These are phyloP conservation scores for Penicillium odoratum DNA, from an alignment of 495 filamentous ascomycete species.

Conservation along the genomic window DNA sequence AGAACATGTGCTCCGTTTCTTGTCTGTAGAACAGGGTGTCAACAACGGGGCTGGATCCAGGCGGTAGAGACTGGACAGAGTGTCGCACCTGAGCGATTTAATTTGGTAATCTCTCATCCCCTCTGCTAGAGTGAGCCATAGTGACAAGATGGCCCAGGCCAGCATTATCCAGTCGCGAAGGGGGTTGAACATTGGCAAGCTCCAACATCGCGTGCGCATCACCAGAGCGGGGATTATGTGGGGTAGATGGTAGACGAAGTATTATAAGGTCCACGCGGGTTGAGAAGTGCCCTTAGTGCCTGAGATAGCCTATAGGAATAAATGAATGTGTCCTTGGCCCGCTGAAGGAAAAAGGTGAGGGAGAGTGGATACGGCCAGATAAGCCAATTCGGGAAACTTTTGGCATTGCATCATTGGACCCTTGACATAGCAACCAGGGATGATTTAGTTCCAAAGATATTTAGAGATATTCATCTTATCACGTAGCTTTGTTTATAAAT, in stretches of 20 bases:
- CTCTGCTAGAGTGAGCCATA: slow-evolving; percentile 41
- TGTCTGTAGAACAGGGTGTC: slow-evolving; percentile 43
- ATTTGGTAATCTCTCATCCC: slow-evolving; percentile 44
- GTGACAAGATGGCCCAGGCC: slow-evolving; percentile 40
- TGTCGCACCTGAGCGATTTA: slow-evolving; percentile 40
- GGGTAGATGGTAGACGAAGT: slow-evolving; percentile 8
- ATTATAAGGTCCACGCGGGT: no score
- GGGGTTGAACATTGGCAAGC: slow-evolving; percentile 39
- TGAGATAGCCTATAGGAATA: no score
- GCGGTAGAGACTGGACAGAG: not conserved
- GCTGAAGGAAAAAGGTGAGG: slow-evolving; percentile 12
- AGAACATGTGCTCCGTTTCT: slow-evolving; percentile 91
- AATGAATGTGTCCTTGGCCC: slow-evolving; percentile 4
- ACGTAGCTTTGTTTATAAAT: no score
- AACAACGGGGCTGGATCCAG: slow-evolving; percentile 8
- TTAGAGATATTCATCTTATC: no score
- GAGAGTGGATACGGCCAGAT: slow-evolving; percentile 28
- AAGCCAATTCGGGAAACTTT: slow-evolving; percentile 26
- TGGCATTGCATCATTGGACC: slow-evolving; percentile 18
- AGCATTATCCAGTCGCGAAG: slow-evolving; percentile 38
- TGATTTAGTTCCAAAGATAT: no score
- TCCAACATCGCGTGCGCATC: slow-evolving; percentile 50
- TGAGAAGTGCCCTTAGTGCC: no score
- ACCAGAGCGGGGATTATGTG: slow-evolving; percentile 37
- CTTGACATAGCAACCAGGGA: not conserved